Base-by-base conservation (phyloP, 169 alveolate species). In the Plasmodium cynomolgi region DNA sequence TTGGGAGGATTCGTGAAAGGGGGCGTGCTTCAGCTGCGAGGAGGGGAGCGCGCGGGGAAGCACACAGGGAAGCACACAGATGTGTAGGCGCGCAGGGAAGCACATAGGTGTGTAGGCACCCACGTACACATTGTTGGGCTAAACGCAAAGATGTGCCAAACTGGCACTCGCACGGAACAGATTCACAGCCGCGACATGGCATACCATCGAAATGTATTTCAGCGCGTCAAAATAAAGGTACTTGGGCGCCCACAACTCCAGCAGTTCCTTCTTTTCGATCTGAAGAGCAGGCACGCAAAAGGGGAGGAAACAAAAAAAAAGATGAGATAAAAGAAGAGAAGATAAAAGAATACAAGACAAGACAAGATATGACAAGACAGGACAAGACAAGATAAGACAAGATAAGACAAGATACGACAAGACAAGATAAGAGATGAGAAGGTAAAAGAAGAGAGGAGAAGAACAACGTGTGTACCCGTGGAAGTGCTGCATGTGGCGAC, bases 1-100 rank as follows among this genome's bases (percentile, higher is more conserved):
- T 54, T 99, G 99, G 13, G 99, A 97, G 54, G 98, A 96, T 91
- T 98, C 99, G 44, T 95, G 96, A 31, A 96, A 71, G n/a, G 97
- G 88, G 54, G 96, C 95, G 20, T 96, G 93, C 29, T 85, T 85
- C 71, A 85, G 20, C 93, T 85, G 80, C 31, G 80, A 75, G 41
- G 23, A n/a, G 72, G 31, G 73, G 15, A 56, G n/a, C n/a, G 39
- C 15, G 37, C 15, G 34, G 44, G 13, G 0, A 31, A 37, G 20
- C 47, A 58, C 29, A 77, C 62, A 29, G 58, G 11, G 58, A 7
- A 44, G 5, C 58, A 44, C 58, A 44, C 58, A 44, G 11, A 44
- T 44, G 58, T 47, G n/a, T 29, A 80, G 34, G 26, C 0, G 39
- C 39, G 56, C 9, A 81, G 47, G 13, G 15, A 34, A 26, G 13